Percentiles rank a stretch among this genome's conserved stretches.
phyloP scores from a whole-genome alignment of 73 alveolate species.

The Symbiodinium natans region DNA sequence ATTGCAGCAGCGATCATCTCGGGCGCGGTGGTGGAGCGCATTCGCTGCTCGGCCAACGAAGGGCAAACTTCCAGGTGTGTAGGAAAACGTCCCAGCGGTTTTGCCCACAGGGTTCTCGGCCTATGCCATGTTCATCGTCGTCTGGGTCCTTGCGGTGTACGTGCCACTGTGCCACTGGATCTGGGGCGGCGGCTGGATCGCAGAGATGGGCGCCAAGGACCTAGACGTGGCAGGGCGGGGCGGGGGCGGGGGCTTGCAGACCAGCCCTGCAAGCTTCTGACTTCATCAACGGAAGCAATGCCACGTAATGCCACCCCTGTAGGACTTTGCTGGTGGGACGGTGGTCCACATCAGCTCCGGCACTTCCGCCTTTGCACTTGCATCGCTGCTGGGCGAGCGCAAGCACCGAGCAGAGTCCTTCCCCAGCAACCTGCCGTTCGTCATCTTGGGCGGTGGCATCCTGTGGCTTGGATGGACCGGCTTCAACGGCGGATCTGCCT shows the following conservation, averaged over 20 bases:
- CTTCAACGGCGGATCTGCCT: not conserved
- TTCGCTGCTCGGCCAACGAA: no score
- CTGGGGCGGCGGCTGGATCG: not conserved
- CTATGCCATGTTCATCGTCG: not conserved
- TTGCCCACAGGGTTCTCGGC: no score
- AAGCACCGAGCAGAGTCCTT: not conserved
- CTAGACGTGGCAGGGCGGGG: no score
- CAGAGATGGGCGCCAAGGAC: not conserved
- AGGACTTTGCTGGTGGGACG: not conserved
- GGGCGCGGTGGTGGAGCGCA: constrained; percentile 63
- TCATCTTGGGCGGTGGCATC: not conserved
- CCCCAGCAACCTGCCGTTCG: not conserved
- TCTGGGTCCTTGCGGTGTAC: not conserved
- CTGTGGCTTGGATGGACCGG: not conserved
- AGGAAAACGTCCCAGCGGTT: no score
- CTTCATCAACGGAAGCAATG: no score
- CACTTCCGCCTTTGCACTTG: not conserved
- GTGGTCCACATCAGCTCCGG: not conserved
- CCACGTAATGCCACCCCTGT: no score
- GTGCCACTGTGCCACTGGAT: not conserved
- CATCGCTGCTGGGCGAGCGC: not conserved
- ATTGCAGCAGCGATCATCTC: constrained; percentile 51
- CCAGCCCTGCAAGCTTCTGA: no score
- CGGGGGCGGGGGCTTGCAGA: no score
- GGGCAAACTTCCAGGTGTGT: no score